Evolutionary conservation across 352 stramenopile species (phyloP).

Genomic region (Phytophthora palmivora): DNA sequence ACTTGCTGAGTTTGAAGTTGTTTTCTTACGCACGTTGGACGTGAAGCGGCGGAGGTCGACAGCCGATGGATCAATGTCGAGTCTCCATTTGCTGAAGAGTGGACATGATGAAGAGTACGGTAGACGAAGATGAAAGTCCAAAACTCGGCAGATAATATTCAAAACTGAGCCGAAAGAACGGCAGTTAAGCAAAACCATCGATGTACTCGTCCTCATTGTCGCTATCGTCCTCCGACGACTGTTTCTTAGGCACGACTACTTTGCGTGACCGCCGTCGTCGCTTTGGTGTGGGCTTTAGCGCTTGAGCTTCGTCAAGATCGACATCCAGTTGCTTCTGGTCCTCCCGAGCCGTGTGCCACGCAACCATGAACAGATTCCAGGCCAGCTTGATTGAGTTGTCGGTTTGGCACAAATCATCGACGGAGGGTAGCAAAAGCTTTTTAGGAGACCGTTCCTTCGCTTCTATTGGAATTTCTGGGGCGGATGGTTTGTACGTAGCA

Average conservation of each 20-base stretch:
- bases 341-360: slow-evolving; percentile 57
- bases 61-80: slow-evolving; percentile 28
- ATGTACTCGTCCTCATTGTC: slow-evolving; percentile 47
- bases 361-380: slow-evolving; percentile 73
- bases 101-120: slow-evolving; percentile 29
- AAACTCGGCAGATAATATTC: slow-evolving; percentile 7
- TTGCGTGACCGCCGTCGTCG: slow-evolving; percentile 55
- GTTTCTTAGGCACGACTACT: slow-evolving; percentile 16
- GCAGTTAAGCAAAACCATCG: slow-evolving; percentile 36
- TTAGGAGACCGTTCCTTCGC: slow-evolving; percentile 38
- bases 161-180: slow-evolving; percentile 12
- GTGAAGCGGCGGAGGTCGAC: slow-evolving; percentile 41
- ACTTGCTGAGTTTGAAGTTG: slow-evolving; percentile 58
- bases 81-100: slow-evolving; percentile 33
- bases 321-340: slow-evolving; percentile 81
- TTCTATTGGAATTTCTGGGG: slow-evolving; percentile 27
- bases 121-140: slow-evolving; percentile 20
- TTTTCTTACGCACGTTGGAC: slow-evolving; percentile 77
- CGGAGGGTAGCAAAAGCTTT: slow-evolving; percentile 32
- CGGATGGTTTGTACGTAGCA: slow-evolving; percentile 77
- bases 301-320: slow-evolving; percentile 40
- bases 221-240: slow-evolving; percentile 27
- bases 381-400: slow-evolving; percentile 44
- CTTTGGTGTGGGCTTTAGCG: slow-evolving; percentile 26
- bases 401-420: slow-evolving; percentile 47